Base-by-base conservation (phyloP, 768 basidiomycete genomes). In the Tricholoma sp. region DNA sequence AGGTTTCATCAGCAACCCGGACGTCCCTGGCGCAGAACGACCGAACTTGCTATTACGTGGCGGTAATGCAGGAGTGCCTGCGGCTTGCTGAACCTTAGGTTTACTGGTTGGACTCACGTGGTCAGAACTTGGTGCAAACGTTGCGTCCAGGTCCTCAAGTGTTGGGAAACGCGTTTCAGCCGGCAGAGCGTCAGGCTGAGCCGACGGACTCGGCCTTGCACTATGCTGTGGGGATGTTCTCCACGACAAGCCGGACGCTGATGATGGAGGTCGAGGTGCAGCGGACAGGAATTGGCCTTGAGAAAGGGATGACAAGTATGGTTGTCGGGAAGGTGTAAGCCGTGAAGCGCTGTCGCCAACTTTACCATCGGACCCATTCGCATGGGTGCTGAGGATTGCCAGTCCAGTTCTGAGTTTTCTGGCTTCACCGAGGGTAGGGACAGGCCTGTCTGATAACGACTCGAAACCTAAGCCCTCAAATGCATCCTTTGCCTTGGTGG, bases 151-250 rank as follows among this genome's bases (percentile, higher is more conserved):
- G 58, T 90, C 88, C 67, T 96, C 94, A 41, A 97, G 73, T 0
- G 94, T 89, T 0, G 94, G 94, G 69, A 91, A 97, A 53, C 91
- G 80, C 29, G 83, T 79, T 69, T 94, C 92, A 16, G 77, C 80
- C 43, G 80, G 74, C 21, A 79, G 67, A 29, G 78, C 75, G 19
- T 78, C 75, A 39, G 66, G 64, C 39, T 73, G 74, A 16, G 65
- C 67, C 57, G 77, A 67, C 19, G 67, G 60, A 9, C 69, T 59
- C 7, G 69, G 65, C 22, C 70, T 63, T 47, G 74, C 67, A 45
- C 74, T 57, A 24, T 67, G 64, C 18, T 63, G 59, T 12, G 67
- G 68, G 2, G 71, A 64, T 35, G 69, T 64, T 50, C 63, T 68
- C 61, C 69, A 71, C 7, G 72, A 72, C 21, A 71, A 67, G 19